Base-by-base conservation (phyloP, 345 rosid genomes). In the Lumnitzera racemosa region DNA sequence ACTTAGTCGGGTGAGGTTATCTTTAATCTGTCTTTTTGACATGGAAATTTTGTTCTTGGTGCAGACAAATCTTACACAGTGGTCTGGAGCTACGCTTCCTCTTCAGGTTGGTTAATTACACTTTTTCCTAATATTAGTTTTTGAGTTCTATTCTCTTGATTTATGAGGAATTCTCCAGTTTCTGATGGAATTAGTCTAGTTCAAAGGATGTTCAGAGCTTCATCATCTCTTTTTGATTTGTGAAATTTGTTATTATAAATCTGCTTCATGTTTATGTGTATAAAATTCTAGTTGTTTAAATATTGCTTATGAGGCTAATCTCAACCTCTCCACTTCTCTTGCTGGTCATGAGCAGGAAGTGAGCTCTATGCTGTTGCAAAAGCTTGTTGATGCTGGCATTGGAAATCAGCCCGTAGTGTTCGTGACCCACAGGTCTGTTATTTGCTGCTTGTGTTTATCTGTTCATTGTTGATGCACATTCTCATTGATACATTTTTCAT, bases 51-150 rank as follows among this genome's bases (percentile, higher is more conserved):
- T 29, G 47, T 29, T 69, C 29, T 74, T 67, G 62, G 59, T 89
- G 77, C 91, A 92, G 98, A 80, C 96, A 67, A 92, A 87, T 71
- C 89, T 92, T 56, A 87, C 95, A 47, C 89, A 78, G 66, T 92
- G 97, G 96, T 83, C 97, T 62, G 97, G 98, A 76, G 94, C 98
- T 70, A 84, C 77, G 76, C 79, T 89, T 70, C 98, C 98, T 63
- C 96, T 92, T 70, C 98, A 92, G 96, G 98, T 92, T 61, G 58
- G 63, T 69, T 27, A 23, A 46, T 57, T 31, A 48, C n/a, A n/a
- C 43, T 13, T n/a, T 24, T 11, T 52, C 13, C 13, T 14, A 16
- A 25, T 11, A 52, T 17, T 29, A 23, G 12, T 31, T 47, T 52
- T 53, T 51, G 20, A 49, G 13, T 46, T 51, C 46, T 25, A 7